Percentiles rank a stretch among this genome's conserved stretches.
Evolutionary conservation across 139 green algal genomes (phyloP).

Genomic region (Coelastrella sp.): DNA sequence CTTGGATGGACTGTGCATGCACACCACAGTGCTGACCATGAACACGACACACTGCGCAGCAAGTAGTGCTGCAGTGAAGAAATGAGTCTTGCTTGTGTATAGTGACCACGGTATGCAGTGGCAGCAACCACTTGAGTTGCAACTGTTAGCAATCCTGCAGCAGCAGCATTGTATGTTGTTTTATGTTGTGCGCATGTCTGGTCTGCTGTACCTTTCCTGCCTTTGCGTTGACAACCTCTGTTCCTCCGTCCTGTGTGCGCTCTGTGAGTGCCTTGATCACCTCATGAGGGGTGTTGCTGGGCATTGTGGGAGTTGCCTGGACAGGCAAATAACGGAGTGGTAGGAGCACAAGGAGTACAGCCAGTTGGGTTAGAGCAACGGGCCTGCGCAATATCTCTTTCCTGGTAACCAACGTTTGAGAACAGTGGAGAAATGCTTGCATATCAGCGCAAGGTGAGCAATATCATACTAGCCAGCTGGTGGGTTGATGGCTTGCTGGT

Average conservation of each 20-base stretch:
- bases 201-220: conserved; percentile 70
- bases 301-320: conserved; percentile 71
- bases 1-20: neutral
- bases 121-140: neutral
- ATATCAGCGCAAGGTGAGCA: no score
- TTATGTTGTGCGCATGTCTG: neutral
- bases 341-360: no score
- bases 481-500: no score
- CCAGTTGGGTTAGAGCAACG: no score
- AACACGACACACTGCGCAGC: neutral
- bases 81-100: neutral
- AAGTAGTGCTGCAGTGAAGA: neutral
- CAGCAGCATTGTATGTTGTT: neutral
- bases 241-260: conserved; percentile 98
- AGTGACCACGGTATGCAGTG: neutral
- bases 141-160: neutral
- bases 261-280: conserved; percentile 95
- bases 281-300: conserved; percentile 75
- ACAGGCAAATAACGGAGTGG: neutral
- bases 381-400: no score
- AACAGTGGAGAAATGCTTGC: no score
- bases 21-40: neutral
- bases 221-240: conserved; percentile 97
- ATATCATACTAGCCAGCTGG: no score
- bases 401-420: no score